phyloP scores from a whole-genome alignment of 1,284 basidiomycete species.

The Filobasidium uniguttulatum region DNA sequence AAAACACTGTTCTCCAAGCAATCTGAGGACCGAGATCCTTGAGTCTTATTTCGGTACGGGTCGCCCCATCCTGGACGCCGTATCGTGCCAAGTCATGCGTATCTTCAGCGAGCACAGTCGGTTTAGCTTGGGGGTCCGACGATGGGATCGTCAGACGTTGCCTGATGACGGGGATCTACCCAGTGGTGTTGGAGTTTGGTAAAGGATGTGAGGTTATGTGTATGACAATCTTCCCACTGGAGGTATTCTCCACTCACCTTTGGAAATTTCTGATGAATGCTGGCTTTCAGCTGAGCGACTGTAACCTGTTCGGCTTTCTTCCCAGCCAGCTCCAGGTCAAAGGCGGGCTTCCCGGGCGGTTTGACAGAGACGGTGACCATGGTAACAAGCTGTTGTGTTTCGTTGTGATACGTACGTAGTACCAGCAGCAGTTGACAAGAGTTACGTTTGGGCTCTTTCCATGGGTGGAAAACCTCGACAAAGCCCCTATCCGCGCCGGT shows the following conservation, averaged over 20 bases:
- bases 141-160: slow-evolving; percentile 51
- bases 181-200: too few species aligned
- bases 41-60: slow-evolving; percentile 48
- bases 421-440: too few species aligned
- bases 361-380: slow-evolving; percentile 53
- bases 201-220: background rate
- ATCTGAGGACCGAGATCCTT: slow-evolving; percentile 85
- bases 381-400: too few species aligned
- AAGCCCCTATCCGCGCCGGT: too few species aligned
- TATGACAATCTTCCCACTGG: background rate
- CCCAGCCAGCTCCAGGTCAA: slow-evolving; percentile 45
- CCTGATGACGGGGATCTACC: slow-evolving; percentile 52
- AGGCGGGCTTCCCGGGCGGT: slow-evolving; percentile 43
- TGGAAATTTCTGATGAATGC: slow-evolving; percentile 35
- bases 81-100: slow-evolving; percentile 48
- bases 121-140: slow-evolving; percentile 20
- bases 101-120: slow-evolving; percentile 49
- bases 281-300: slow-evolving; percentile 36
- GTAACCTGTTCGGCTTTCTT: slow-evolving; percentile 38
- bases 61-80: slow-evolving; percentile 46
- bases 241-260: slow-evolving; percentile 39
- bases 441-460: too few species aligned
- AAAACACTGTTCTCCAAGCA: slow-evolving; percentile 69
- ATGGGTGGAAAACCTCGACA: too few species aligned
- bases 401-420: too few species aligned